Evolutionary conservation across 108 stramenopile genomes (phyloP).

Genomic region (Skeletonema potamos): DNA sequence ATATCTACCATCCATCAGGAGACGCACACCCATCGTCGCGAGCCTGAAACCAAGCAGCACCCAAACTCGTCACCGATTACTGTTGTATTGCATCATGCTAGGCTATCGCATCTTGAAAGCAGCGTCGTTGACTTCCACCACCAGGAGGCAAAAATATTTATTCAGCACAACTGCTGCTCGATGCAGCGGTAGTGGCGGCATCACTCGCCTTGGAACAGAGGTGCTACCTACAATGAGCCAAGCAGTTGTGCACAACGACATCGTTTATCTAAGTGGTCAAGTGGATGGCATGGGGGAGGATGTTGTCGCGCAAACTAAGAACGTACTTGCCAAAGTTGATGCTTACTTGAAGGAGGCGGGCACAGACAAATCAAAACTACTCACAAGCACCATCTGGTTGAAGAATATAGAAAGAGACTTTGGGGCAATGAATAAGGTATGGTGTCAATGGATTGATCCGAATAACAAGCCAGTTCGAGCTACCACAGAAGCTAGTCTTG

Average conservation of each 20-base stretch:
- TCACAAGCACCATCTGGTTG: conserved; percentile 67
- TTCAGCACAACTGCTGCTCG: neutral
- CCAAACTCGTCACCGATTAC: conserved; percentile 6
- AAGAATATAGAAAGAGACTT: conserved; percentile 68
- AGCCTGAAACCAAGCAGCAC: conserved; percentile 1
- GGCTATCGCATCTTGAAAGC: neutral
- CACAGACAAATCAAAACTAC: conserved; percentile 58
- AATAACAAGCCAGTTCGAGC: conserved; percentile 74
- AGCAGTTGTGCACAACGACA: conserved; percentile 52
- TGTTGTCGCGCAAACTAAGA: conserved; percentile 50
- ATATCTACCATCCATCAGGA: neutral
- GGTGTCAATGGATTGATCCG: conserved; percentile 65
- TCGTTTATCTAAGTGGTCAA: conserved; percentile 49
- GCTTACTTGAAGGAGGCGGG: conserved; percentile 58
- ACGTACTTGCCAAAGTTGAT: conserved; percentile 61
- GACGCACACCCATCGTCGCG: too few species aligned
- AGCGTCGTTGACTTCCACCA: neutral
- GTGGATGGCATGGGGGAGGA: conserved; percentile 43
- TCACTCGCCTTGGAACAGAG: neutral
- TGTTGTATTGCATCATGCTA: neutral
- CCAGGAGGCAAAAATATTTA: neutral
- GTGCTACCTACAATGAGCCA: conserved; percentile 37
- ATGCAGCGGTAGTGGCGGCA: neutral
- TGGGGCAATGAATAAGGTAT: conserved; percentile 61
- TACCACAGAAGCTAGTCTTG: conserved; percentile 64